Evolutionary conservation across 768 basidiomycete genomes (phyloP).

Genomic region (Lactifluus piperatus): DNA sequence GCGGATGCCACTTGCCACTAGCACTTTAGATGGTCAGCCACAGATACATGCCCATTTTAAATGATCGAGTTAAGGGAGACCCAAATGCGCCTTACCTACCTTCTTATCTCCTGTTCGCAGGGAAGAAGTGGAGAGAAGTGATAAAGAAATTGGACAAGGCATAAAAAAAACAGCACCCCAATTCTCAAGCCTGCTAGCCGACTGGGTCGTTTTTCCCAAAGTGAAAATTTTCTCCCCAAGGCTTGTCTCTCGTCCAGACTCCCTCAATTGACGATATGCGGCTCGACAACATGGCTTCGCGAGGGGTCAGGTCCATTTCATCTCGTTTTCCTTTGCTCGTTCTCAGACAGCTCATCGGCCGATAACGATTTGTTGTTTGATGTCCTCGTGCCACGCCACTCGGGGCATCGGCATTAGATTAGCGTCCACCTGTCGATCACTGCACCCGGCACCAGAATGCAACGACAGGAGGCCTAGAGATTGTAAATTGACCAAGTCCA

Average conservation of each 20-base stretch:
- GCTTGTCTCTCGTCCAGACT: not conserved
- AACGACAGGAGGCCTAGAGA: not conserved
- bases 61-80: not conserved
- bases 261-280: not conserved
- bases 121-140: too few relatives aligned
- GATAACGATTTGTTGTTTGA: not conserved
- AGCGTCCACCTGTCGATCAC: not conserved
- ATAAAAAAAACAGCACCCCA: not conserved
- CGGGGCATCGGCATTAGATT: not conserved
- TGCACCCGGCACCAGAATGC: not conserved
- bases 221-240: not conserved
- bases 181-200: not conserved
- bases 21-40: too few relatives aligned
- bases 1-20: too few relatives aligned
- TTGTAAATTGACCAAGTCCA: not conserved
- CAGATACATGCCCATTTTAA: not conserved
- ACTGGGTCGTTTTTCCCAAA: not conserved
- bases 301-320: too few relatives aligned
- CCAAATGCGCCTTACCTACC: too few relatives aligned
- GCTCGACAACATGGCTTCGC: too few relatives aligned
- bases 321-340: too few relatives aligned
- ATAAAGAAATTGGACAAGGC: not conserved
- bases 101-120: not conserved
- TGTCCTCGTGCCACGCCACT: not conserved
- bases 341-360: too few relatives aligned